Evolutionary conservation across 2,329 filamentous ascomycete genomes (phyloP), one percentile per base, ranked within the genome.

Genomic region (Colletotrichum lupini): DNA sequence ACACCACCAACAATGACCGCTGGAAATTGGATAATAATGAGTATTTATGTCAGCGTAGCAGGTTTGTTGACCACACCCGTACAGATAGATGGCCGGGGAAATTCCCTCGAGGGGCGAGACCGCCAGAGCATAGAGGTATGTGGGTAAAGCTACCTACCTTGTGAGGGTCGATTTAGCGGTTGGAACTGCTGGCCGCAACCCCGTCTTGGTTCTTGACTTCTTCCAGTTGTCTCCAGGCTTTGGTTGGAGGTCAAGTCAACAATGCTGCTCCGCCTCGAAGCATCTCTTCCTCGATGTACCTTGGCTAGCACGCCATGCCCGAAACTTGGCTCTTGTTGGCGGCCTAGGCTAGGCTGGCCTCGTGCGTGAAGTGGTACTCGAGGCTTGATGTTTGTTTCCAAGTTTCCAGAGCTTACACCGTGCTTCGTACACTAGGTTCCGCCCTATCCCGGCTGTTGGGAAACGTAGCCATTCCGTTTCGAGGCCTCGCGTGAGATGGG

Each of bases 221-320:
- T n/a, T 22, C 19, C 19, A n/a, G 19, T 68, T 58, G 49, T 57
- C 5, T 56, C 37, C 30, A 63, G 32, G 32, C 32, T 35, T 35
- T 12, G 32, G 14, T 59, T 16, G 53, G 24, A n/a, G 62, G 22
- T 28, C 61, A 16, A 56, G 58, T 49, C 66, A 64, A 59, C 55
- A 12, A 35, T 35, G 32, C 32, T 35, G 59, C 59, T 35, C 49
- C 35, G 19, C 14, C 32, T 65, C 28, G 53, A 35, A 32, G 24
- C 37, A 14, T 70, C 22, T 14, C 12, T 30, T 55, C 53, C 58
- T 32, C 16, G 9, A 56, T 56, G 49, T 32, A 35, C 42, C 46
- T 53, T 42, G 30, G 68, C 68, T 52, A 37, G 64, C 68, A 71
- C 68, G 68, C 63, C 68, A 72, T 58, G 57, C 14, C 24, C 37